These are phyloP conservation scores for Penicillium capsulatum DNA, from an alignment of 2,329 filamentous ascomycete species.

Conservation along the genomic window DNA sequence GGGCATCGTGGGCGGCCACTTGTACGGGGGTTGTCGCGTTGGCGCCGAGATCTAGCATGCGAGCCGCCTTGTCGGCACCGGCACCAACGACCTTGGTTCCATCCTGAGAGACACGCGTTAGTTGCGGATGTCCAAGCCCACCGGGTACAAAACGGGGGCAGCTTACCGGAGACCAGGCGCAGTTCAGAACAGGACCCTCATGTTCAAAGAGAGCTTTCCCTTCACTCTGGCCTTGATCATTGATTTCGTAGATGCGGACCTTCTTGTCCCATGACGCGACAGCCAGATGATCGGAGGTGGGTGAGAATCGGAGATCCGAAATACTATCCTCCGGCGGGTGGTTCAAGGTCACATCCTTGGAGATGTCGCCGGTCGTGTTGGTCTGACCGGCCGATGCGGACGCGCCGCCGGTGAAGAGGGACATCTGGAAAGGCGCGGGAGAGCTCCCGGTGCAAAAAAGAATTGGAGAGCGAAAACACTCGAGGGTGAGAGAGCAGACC, in stretches of 20 bases:
- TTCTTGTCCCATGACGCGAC: slow-evolving; percentile 97
- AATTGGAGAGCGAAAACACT: neutral
- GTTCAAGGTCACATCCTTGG: slow-evolving; percentile 75
- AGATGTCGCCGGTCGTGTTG: slow-evolving; percentile 83
- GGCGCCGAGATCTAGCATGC: slow-evolving; percentile 72
- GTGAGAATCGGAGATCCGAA: slow-evolving; percentile 79
- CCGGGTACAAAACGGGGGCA: neutral
- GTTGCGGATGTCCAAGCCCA: slow-evolving; percentile 1
- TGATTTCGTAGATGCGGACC: slow-evolving; percentile 93
- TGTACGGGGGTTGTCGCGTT: slow-evolving; percentile 56
- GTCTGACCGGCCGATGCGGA: slow-evolving; percentile 44
- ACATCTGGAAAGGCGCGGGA: slow-evolving; percentile 30
- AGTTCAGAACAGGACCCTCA: slow-evolving; percentile 76
- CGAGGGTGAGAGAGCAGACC: neutral
- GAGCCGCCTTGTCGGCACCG: slow-evolving; percentile 86
- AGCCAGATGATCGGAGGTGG: slow-evolving; percentile 73
- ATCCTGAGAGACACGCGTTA: slow-evolving; percentile 57
- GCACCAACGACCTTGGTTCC: slow-evolving; percentile 82
- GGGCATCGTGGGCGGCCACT: slow-evolving; percentile 78
- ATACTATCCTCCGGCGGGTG: slow-evolving; percentile 84
- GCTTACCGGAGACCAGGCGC: slow-evolving; percentile 82
- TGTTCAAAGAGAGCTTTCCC: slow-evolving; percentile 85
- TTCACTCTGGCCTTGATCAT: slow-evolving; percentile 68
- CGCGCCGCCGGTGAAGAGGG: slow-evolving; percentile 52
- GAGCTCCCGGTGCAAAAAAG: neutral